Percentiles rank a stretch among this genome's conserved stretches.
These are phyloP conservation scores for Tulasnella sp. DNA, from an alignment of 768 basidiomycete species.

Conservation along the genomic window DNA sequence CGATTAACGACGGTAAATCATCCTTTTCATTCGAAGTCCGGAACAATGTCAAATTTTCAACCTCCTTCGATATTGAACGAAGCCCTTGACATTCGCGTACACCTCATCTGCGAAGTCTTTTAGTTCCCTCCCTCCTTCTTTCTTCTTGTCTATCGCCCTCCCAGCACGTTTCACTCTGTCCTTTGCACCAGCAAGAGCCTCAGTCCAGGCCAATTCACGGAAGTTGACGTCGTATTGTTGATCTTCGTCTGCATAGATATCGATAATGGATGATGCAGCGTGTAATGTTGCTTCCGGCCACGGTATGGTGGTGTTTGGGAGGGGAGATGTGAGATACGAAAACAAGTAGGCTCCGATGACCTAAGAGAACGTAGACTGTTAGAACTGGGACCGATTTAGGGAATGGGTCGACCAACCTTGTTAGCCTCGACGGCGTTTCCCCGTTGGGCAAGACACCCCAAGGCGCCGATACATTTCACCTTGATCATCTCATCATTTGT, in stretches of 20 bases:
- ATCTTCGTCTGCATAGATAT: slow-evolving; percentile 90
- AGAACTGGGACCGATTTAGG: slow-evolving; percentile 31
- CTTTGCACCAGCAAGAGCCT: slow-evolving; percentile 59
- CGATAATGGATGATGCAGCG: slow-evolving; percentile 79
- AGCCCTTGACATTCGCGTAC: slow-evolving; percentile 72
- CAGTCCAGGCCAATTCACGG: slow-evolving; percentile 57
- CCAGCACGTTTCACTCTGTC: slow-evolving; percentile 66
- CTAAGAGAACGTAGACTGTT: slow-evolving; percentile 44
- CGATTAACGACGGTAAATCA: neutral
- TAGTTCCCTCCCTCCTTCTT: slow-evolving; percentile 67
- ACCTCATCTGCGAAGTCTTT: slow-evolving; percentile 73
- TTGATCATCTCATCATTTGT: slow-evolving; percentile 58
- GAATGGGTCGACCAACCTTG: slow-evolving; percentile 46
- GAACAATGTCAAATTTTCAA: slow-evolving; percentile 44
- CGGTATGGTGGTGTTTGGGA: slow-evolving; percentile 2
- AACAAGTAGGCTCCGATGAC: slow-evolving; percentile 67
- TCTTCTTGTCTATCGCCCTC: slow-evolving; percentile 66
- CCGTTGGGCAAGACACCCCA: slow-evolving; percentile 80
- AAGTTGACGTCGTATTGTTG: slow-evolving; percentile 82
- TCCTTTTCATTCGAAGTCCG: neutral
- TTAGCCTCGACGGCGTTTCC: slow-evolving; percentile 65
- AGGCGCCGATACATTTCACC: slow-evolving; percentile 82
- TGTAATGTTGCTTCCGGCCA: slow-evolving; percentile 69
- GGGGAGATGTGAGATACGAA: slow-evolving; percentile 46
- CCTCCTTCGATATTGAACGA: slow-evolving; percentile 69